Conservation (phyloP, 1,139 yeast species). For the Lodderomyces jiufengensis region DNA sequence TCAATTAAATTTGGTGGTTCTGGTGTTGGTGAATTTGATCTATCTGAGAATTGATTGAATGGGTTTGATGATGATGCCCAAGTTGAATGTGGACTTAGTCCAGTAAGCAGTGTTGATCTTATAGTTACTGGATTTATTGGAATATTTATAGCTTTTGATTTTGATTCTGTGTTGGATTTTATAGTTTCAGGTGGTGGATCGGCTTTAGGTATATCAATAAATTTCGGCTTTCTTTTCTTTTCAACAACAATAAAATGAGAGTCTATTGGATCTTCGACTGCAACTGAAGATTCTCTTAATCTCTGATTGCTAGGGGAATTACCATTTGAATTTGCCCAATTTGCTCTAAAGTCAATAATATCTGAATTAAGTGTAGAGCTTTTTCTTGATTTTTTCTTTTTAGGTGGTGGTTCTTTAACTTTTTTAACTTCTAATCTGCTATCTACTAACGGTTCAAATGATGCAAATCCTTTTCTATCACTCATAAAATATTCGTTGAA, state of each 20-base stretch:
- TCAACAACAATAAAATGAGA: conserved; percentile 6
- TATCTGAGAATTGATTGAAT: conserved; percentile 15
- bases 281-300: conserved; percentile 14
- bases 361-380: conserved; percentile 23
- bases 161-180: neutral
- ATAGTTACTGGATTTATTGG: neutral
- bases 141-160: neutral
- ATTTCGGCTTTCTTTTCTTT: neutral
- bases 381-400: conserved; percentile 28
- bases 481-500: conserved; percentile 42
- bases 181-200: too few species aligned
- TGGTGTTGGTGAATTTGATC: conserved; percentile 2
- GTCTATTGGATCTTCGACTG: conserved; percentile 24
- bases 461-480: conserved; percentile 33
- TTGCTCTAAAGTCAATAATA: conserved; percentile 21
- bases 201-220: too few species aligned
- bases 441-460: conserved; percentile 52
- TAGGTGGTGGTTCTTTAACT: conserved; percentile 15
- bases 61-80: conserved; percentile 28
- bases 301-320: neutral
- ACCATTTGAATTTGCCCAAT: neutral
- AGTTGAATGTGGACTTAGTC: conserved; percentile 29
- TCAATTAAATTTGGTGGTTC: conserved; percentile 9
- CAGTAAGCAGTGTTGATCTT: conserved; percentile 10
- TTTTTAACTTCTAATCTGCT: conserved; percentile 22